phyloP scores from a whole-genome alignment of 2,329 filamentous ascomycete genomes.

The Esteya vermicola region DNA sequence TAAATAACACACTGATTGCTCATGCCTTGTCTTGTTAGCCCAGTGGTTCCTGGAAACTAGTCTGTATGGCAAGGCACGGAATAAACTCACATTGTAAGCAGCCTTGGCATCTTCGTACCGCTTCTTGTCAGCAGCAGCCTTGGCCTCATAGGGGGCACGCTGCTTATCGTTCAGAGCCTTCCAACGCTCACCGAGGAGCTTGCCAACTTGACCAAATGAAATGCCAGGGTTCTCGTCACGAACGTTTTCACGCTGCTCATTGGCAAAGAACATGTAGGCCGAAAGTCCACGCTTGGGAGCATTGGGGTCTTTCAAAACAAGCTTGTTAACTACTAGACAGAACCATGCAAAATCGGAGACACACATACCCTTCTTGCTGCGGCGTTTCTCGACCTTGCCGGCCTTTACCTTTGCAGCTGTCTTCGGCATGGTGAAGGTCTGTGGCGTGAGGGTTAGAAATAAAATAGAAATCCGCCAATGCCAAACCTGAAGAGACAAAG shows the following conservation, averaged over 20 bases:
- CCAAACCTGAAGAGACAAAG: too few species aligned
- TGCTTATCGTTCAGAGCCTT: constrained; percentile 93
- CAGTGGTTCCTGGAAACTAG: too few species aligned
- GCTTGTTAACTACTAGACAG: too few species aligned
- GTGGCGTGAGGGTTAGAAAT: constrained; percentile 1
- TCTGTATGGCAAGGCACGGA: neutral
- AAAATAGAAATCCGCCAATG: too few species aligned
- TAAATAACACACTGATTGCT: neutral
- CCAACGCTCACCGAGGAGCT: constrained; percentile 96
- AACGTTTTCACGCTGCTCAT: constrained; percentile 96
- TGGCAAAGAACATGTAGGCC: constrained; percentile 99
- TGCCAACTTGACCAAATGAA: constrained; percentile 94
- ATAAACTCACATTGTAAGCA: constrained; percentile 66
- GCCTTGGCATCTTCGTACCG: constrained; percentile 97
- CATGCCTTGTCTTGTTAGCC: too few species aligned
- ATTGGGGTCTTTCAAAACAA: constrained; percentile 89
- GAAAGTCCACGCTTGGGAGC: constrained; percentile 98
- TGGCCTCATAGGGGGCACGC: constrained; percentile 85
- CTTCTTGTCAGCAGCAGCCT: constrained; percentile 97
- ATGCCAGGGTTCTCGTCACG: constrained; percentile 97
- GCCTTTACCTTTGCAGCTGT: constrained; percentile 39
- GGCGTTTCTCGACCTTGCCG: constrained; percentile 40
- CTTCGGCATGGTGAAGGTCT: constrained; percentile 40
- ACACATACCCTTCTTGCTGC: constrained; percentile 45
- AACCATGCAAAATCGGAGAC: too few species aligned